Percentiles rank a stretch among this genome's conserved stretches.
Evolutionary conservation across 805 yeast species (phyloP).

Genomic region (Cyberlindnera euphorbiiphila): DNA sequence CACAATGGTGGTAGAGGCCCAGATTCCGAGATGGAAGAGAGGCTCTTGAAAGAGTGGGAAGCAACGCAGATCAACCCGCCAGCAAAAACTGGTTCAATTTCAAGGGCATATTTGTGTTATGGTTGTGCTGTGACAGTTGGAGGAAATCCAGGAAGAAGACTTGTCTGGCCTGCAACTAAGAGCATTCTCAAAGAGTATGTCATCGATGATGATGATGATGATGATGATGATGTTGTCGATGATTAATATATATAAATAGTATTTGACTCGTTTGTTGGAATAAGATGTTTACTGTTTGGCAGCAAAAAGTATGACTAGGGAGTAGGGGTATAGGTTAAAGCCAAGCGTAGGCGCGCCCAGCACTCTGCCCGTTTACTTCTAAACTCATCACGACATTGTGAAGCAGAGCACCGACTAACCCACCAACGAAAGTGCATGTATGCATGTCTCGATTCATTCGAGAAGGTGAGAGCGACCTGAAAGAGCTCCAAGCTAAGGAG

Average conservation of each 20-base stretch:
- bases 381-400: too few species aligned
- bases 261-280: too few species aligned
- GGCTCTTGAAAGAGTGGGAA: slow-evolving; percentile 33
- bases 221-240: too few species aligned
- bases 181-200: slow-evolving; percentile 45
- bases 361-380: too few species aligned
- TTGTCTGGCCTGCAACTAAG: slow-evolving; percentile 37
- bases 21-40: slow-evolving; percentile 38
- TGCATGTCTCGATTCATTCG: slow-evolving; percentile 29
- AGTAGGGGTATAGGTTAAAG: too few species aligned
- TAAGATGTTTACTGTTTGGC: too few species aligned
- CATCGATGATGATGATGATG: slow-evolving; percentile 35
- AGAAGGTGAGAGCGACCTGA: slow-evolving; percentile 26
- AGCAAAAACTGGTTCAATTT: slow-evolving; percentile 13
- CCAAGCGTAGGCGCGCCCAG: too few species aligned
- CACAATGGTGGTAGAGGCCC: slow-evolving; percentile 52
- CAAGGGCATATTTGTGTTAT: slow-evolving; percentile 53
- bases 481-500: slow-evolving; percentile 19
- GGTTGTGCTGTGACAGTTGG: slow-evolving; percentile 70
- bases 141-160: slow-evolving; percentile 32
- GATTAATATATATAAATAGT: too few species aligned
- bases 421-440: too few species aligned
- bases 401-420: too few species aligned
- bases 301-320: too few species aligned
- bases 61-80: slow-evolving; percentile 9